Evolutionary conservation across 495 filamentous ascomycete genomes (phyloP), one percentile per base, ranked within the genome.

Genomic region (Parathielavia hyrcaniae): DNA sequence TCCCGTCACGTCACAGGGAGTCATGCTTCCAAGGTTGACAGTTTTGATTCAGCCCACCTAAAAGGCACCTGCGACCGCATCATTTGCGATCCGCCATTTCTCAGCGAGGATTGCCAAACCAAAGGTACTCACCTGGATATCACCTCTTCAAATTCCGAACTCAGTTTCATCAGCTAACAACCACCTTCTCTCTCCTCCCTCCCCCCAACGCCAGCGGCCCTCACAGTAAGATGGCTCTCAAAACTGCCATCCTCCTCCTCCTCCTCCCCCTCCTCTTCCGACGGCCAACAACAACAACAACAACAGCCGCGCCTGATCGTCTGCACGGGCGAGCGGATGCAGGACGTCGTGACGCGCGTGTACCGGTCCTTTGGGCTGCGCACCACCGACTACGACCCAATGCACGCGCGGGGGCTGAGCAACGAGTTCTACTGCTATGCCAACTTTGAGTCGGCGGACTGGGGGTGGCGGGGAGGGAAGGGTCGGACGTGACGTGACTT

Each of bases 371-470:
- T 76, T 26, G 79, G 80, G 1, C 62, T 80, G 10, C 63, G 60
- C 35, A 83, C 80, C 17, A 89, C 86, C 17, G 77, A 75, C 16
- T 82, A 80, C 64, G 79, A 85, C 57, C 82, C 83, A 0, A 66
- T 73, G 55, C 88, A 92, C 66, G 75, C 80, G 19, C 82, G 84
- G 55, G 83, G 81, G 13, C 69, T 92, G 43, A 85, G 84, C 65
- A 92, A 92, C 65, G 86, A 87, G 73, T 92, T 90, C 65, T 74
- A 80, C 59, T 90, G 87, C 67, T 90, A 88, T 59, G 81, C 86
- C 5, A 89, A 87, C 60, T 90, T 86, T 58, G 82, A 88, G 68
- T 75, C 81, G 7, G 71, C 67, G 9, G 66, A 8, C 17, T 52
- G 87, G 81, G 73, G 65, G 48, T 81, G 71, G 69, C 69, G 68